Evolutionary conservation across 306 rosid species (phyloP), one percentile per base, ranked within the genome.

Genomic region (Ziziphus jujuba): DNA sequence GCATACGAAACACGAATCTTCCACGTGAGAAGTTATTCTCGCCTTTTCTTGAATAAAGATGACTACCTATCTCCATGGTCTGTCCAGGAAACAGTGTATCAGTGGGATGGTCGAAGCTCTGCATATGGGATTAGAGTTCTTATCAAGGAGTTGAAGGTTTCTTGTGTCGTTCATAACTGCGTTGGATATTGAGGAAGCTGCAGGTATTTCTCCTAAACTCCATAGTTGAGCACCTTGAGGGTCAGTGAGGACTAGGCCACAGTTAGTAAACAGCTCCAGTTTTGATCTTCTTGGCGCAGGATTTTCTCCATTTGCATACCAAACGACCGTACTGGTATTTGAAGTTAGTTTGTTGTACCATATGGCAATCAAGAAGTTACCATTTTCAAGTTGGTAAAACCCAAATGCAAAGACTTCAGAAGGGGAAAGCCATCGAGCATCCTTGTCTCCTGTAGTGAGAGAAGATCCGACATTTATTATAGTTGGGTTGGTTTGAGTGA

Each of bases 361-460:
- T n/a, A 82, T 77, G 50, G 84, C 72, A 36, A 82, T 84, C 47
- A 85, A 60, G 82, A 81, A 83, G 34, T 19, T 12, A 47, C 57
- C 70, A 21, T 48, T 66, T 0, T 19, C 28, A n/a, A 63, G 72
- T n/a, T 66, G 76, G 12, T 40, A 49, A 73, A 88, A 84, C n/a
- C 92, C 84, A 47, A 86, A 86, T 23, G 90, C 85, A 56, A 89
- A 89, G 50, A 84, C 85, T 16, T 75, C 77, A 4, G 86, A 80
- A 56, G 90, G 82, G 6, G 92, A 89, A 74, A 70, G 61, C 74
- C 82, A 77, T 25, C 15, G 19, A 22, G 73, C 19, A 19, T 44
- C 24, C 14, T 55, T 20, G 22, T 45, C 31, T 3, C 56, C 56
- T 33, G 75, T 64, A 22, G 47, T 17, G 19, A 71, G 45, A 60